phyloP scores from a whole-genome alignment of 768 basidiomycete species.

The Lentinula sp. region DNA sequence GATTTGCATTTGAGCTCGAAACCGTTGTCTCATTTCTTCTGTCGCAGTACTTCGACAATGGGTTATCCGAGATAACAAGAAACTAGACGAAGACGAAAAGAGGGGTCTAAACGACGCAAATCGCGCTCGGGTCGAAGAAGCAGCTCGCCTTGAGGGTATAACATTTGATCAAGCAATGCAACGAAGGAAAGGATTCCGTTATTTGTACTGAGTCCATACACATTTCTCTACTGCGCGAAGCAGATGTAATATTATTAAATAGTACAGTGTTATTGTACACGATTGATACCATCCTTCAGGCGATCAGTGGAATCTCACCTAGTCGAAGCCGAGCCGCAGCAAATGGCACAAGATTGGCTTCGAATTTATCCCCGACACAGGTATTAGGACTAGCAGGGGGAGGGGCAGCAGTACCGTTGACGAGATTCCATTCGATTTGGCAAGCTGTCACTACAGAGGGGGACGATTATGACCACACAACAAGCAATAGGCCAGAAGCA shows the following conservation, averaged over 20 bases:
- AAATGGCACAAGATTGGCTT: conserved; percentile 33
- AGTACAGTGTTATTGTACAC: background rate
- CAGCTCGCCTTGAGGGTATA: conserved; percentile 38
- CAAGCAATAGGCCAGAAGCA: background rate
- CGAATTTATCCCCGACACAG: conserved; percentile 24
- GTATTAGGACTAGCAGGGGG: conserved; percentile 25
- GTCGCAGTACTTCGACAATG: conserved; percentile 14
- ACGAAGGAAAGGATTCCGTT: conserved; percentile 35
- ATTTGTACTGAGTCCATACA: conserved; percentile 26
- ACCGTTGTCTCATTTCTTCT: background rate
- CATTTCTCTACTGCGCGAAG: background rate
- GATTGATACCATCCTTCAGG: background rate
- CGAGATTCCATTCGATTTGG: conserved; percentile 30
- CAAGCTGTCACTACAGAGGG: conserved; percentile 23
- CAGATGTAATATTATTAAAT: background rate
- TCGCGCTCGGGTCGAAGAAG: conserved; percentile 37
- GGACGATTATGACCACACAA: background rate
- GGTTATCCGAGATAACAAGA: conserved; percentile 32
- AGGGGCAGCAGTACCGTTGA: conserved; percentile 25
- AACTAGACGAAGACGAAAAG: conserved; percentile 28
- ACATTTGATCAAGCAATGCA: conserved; percentile 36
- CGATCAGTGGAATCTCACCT: conserved; percentile 34
- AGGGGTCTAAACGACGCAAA: conserved; percentile 21
- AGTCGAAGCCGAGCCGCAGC: conserved; percentile 32
- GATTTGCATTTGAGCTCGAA: background rate